Base-by-base conservation (phyloP, 2,329 filamentous ascomycete genomes). In the Aspergillus melleus region DNA sequence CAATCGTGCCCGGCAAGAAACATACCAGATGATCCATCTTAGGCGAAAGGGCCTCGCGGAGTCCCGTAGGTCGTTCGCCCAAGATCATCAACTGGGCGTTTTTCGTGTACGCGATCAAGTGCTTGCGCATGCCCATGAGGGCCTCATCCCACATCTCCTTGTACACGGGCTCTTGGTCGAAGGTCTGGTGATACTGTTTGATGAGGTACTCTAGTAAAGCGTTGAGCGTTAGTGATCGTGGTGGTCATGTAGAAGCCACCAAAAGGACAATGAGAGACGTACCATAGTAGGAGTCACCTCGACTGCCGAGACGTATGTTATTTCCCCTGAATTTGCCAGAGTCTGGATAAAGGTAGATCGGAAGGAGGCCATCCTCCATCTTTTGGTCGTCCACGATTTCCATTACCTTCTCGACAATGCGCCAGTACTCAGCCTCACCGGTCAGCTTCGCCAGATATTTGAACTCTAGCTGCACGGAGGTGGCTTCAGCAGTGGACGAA, bases 21-120 rank as follows among this genome's bases (percentile, higher is more conserved):
- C 95, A 99, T 42, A 96, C 94, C 5, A 98, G 83, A 72, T 99
- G 95, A 72, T 99, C 95, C 93, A 99, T 98, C 78, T 99, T 99
- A 24, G 93, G 89, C 14, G 86, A 87, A 22, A 98, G 75, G 0
- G 80, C 68, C 5, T 82, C 81, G 26, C 83, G 72, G 9, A 99
- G 78, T 3, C 95, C 95, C 52, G 82, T 81, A 0, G 91, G 92
- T 10, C 91, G 86, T 77, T 99, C 95, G 39, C 88, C 95, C 16
- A 99, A 86, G 55, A 98, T 88, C n/a, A 94, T 96, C 65, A 96
- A 88, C 53, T 90, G 86, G 0, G 88, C 88, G 2, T 88, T 86
- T 61, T 88, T 85, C 2, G 92, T 94, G 77, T 98, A 98, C 0
- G 93, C 93, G 65, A 99, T 82, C 30, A 99, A 85, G 73, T 99